Conservation (phyloP, 2,329 filamentous ascomycete species). For the Fusarium nanum region DNA sequence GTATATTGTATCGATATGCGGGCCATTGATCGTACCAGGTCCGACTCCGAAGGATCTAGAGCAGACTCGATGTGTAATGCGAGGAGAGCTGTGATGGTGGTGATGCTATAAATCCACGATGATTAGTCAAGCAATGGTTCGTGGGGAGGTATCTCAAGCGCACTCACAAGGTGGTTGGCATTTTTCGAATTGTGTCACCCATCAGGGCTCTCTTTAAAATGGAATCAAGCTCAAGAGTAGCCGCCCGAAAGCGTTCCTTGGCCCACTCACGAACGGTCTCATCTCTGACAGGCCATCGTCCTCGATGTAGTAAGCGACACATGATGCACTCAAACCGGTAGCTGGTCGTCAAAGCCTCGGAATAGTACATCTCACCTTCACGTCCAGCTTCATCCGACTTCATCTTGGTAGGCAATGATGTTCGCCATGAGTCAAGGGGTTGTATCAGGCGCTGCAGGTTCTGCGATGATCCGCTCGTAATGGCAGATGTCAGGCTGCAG, state of each 20-base stretch:
- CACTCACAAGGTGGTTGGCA: conserved; percentile 27
- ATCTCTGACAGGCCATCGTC: conserved; percentile 1
- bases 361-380: not conserved
- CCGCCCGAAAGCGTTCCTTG: conserved; percentile 18
- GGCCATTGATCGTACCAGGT: conserved; percentile 3
- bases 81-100: not conserved
- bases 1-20: conserved; percentile 17
- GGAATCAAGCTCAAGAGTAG: conserved; percentile 20
- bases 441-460: not conserved
- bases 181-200: not conserved
- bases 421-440: conserved; percentile 3
- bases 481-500: not conserved
- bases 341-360: conserved; percentile 11
- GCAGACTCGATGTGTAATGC: conserved; percentile 15
- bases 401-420: not conserved
- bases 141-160: too few species aligned
- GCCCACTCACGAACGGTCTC: conserved; percentile 13
- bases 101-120: too few species aligned
- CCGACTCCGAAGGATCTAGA: not conserved
- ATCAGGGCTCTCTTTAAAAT: conserved; percentile 21
- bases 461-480: not conserved
- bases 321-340: conserved; percentile 35
- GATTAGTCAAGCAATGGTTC: too few species aligned
- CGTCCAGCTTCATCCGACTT: accelerated
- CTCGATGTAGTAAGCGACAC: conserved; percentile 23